These are phyloP conservation scores for Pseudognaphalium luteoalbum DNA, from an alignment of 129 eudicot species.

Conservation along the genomic window DNA sequence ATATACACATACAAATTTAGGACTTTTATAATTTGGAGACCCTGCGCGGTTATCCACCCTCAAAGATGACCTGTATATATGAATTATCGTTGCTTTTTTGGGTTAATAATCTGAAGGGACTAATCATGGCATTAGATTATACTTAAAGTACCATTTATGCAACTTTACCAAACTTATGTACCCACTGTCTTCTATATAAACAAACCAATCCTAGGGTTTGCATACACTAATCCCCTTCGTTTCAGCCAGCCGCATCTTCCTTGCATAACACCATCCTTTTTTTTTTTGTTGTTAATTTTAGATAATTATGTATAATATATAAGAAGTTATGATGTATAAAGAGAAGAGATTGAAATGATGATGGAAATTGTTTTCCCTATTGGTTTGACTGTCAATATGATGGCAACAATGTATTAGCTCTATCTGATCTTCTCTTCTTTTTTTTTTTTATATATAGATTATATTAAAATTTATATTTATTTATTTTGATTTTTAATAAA, in stretches of 20 bases:
- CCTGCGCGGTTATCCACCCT: too few species aligned
- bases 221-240: background rate
- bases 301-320: too few species aligned
- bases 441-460: background rate
- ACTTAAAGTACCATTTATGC: background rate
- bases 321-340: too few species aligned
- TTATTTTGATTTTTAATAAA: background rate
- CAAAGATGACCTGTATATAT: too few species aligned
- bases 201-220: constrained; percentile 20
- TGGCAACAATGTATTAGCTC: constrained; percentile 54
- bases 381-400: constrained; percentile 57
- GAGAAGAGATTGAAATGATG: constrained; percentile 40
- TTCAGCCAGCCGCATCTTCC: background rate
- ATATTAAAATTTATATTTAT: too few species aligned
- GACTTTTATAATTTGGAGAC: too few species aligned
- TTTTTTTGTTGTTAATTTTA: too few species aligned
- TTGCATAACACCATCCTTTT: too few species aligned
- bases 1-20: too few species aligned
- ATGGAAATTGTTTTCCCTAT: constrained; percentile 45
- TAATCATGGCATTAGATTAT: too few species aligned
- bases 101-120: background rate
- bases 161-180: background rate
- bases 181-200: constrained; percentile 6
- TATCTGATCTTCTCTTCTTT: constrained; percentile 31
- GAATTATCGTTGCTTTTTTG: too few species aligned